These are phyloP conservation scores for Nemophila menziesii DNA, from an alignment of 257 asterid genomes.

Conservation along the genomic window DNA sequence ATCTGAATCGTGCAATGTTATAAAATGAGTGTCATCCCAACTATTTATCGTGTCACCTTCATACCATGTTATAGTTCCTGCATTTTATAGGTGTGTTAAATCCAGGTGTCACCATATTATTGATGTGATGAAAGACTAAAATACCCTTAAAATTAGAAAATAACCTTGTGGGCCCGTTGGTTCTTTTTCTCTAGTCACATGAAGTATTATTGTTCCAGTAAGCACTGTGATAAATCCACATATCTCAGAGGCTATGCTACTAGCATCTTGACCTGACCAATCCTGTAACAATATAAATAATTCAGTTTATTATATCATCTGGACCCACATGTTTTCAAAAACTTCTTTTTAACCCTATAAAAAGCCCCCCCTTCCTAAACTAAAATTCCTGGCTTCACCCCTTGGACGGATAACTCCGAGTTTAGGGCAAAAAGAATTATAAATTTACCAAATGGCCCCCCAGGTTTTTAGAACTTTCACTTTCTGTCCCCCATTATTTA, in stretches of 20 bases:
- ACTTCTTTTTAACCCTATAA: too few species aligned
- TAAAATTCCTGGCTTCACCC: too few species aligned
- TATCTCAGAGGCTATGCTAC: slow-evolving; percentile 56
- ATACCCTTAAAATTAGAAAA: not conserved
- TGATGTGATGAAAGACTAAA: not conserved
- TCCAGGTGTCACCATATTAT: not conserved
- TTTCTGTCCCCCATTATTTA: too few species aligned
- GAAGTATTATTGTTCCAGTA: slow-evolving; percentile 71
- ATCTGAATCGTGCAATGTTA: slow-evolving; percentile 41
- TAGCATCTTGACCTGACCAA: slow-evolving; percentile 67
- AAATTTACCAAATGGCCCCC: too few species aligned
- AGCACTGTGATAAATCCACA: slow-evolving; percentile 62
- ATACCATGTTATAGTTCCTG: slow-evolving; percentile 57
- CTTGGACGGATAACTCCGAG: too few species aligned
- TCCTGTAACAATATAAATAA: slow-evolving; percentile 29
- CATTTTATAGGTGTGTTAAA: slow-evolving; percentile 14
- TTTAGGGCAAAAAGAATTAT: too few species aligned
- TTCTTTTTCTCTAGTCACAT: slow-evolving; percentile 63
- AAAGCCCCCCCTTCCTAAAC: too few species aligned
- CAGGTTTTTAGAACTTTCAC: too few species aligned
- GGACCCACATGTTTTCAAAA: too few species aligned
- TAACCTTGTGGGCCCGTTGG: slow-evolving; percentile 37
- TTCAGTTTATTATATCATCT: slow-evolving; percentile 3
- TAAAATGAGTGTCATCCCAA: slow-evolving; percentile 46
- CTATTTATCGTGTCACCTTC: slow-evolving; percentile 43